Evolutionary conservation across 176 grass and related monocot species (phyloP).

Genomic region (Juncus inflexus): DNA sequence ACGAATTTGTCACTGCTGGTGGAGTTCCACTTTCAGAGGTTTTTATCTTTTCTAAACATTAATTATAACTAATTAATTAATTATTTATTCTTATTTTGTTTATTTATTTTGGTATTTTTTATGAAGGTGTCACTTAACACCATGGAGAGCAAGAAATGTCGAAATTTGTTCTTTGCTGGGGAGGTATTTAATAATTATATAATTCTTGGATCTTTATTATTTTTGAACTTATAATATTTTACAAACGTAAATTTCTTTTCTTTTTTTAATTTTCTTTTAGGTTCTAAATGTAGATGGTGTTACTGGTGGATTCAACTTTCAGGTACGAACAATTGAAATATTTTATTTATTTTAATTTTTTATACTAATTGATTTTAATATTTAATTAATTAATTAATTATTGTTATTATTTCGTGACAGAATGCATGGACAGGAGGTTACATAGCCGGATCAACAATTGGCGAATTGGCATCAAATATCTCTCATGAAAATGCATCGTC

Average conservation of each 20-base stretch:
- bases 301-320: conserved; percentile 96
- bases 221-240: conserved; percentile 20
- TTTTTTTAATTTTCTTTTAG: conserved; percentile 20
- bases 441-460: conserved; percentile 81
- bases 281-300: conserved; percentile 79
- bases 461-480: conserved; percentile 38
- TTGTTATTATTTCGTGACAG: conserved; percentile 38
- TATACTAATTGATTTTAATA: conserved; percentile 1
- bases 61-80: background rate
- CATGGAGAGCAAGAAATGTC: conserved; percentile 87
- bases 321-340: conserved; percentile 29
- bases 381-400: background rate
- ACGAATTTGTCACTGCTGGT: conserved; percentile 96
- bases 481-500: background rate
- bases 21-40: conserved; percentile 90
- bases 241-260: conserved; percentile 16
- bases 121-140: conserved; percentile 63
- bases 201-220: background rate
- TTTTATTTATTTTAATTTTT: background rate
- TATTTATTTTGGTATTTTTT: conserved; percentile 4
- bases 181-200: conserved; percentile 48
- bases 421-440: conserved; percentile 89
- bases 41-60: no score
- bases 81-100: conserved; percentile 5
- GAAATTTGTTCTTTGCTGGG: conserved; percentile 90